Percentiles rank a stretch among this genome's conserved stretches.
Conservation (phyloP, 2,329 filamentous ascomycete species). For the Botryotinia globosa region DNA sequence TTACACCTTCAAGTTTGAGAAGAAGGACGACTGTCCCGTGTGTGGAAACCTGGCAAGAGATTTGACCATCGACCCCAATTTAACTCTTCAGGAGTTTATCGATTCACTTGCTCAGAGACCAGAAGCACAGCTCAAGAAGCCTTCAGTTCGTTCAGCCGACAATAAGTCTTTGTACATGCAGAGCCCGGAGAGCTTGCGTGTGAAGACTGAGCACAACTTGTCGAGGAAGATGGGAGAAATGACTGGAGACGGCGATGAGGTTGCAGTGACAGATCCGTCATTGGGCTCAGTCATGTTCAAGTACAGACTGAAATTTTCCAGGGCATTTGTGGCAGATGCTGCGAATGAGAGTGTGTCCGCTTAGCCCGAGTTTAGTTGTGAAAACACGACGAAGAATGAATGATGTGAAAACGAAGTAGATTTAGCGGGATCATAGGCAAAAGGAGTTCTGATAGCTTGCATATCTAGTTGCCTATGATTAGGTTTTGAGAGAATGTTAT, state of each 20-base stretch:
- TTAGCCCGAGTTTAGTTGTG: neutral
- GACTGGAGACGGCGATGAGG: conserved; percentile 77
- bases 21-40: conserved; percentile 91
- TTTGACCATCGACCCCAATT: conserved; percentile 65
- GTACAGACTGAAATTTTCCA: conserved; percentile 36
- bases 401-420: conserved; percentile 5
- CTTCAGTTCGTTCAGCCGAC: conserved; percentile 77
- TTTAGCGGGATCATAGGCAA: neutral
- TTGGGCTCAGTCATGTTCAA: conserved; percentile 53
- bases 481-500: conserved; percentile 4
- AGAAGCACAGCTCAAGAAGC: conserved; percentile 91
- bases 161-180: conserved; percentile 89
- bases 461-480: conserved; percentile 6
- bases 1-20: conserved; percentile 93
- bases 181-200: conserved; percentile 74
- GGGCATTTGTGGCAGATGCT: conserved; percentile 15
- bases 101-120: conserved; percentile 79
- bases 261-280: conserved; percentile 90
- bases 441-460: conserved; percentile 12
- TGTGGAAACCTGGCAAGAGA: conserved; percentile 81
- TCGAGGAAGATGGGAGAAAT: conserved; percentile 73
- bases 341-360: neutral
- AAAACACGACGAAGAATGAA: neutral
- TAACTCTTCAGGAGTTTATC: conserved; percentile 79
- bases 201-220: conserved; percentile 81